Evolutionary conservation across 805 yeast genomes (phyloP).

Genomic region (Yarrowia bubula): DNA sequence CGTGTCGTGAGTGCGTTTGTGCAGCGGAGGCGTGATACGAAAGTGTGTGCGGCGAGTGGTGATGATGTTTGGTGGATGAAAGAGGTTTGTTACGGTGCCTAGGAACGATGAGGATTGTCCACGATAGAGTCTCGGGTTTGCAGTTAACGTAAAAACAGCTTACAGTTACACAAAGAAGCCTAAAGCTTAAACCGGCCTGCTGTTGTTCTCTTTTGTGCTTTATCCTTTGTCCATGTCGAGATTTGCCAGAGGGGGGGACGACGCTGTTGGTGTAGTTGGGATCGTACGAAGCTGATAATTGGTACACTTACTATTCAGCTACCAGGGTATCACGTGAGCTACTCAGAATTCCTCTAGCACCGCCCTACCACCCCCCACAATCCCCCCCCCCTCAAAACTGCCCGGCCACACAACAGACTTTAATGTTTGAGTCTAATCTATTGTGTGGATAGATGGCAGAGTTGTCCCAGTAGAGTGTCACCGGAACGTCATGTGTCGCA

Average conservation of each 20-base stretch:
- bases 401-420: conserved; percentile 2
- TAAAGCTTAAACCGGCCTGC: conserved; percentile 6
- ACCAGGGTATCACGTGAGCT: too few species aligned
- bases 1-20: not conserved
- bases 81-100: not conserved
- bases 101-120: conserved; percentile 20
- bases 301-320: too few species aligned
- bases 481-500: not conserved
- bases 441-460: conserved; percentile 20
- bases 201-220: conserved; percentile 17
- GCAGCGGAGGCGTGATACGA: too few species aligned
- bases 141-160: conserved; percentile 25
- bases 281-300: too few species aligned
- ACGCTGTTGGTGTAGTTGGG: too few species aligned
- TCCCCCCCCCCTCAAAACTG: not conserved
- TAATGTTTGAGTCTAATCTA: conserved; percentile 23
- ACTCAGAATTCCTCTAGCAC: too few species aligned
- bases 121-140: conserved; percentile 27
- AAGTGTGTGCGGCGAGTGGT: not conserved
- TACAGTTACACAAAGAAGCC: conserved; percentile 26
- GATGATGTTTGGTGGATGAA: not conserved
- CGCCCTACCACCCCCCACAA: not conserved
- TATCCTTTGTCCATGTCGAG: conserved; percentile 17
- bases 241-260: conserved; percentile 5
- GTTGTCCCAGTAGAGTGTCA: not conserved